These are phyloP conservation scores for Ceratocystis smalleyi DNA, from an alignment of 2,329 filamentous ascomycete species.

Conservation along the genomic window DNA sequence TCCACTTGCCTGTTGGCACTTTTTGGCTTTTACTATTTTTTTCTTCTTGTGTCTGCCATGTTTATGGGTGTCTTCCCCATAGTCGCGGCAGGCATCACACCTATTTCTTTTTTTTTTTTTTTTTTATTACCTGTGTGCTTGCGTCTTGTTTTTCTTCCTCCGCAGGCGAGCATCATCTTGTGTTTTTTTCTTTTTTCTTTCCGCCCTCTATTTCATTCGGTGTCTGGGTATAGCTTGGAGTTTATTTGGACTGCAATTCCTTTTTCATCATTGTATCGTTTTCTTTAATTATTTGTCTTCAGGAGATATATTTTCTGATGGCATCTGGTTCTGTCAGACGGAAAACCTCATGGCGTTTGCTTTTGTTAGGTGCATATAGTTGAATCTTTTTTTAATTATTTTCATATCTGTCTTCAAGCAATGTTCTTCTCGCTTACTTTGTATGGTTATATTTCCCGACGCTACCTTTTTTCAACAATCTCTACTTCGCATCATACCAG, in stretches of 20 bases:
- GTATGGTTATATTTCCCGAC: background rate
- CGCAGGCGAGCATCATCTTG: background rate
- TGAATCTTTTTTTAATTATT: background rate
- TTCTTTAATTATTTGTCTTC: background rate
- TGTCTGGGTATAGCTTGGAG: conserved; percentile 8
- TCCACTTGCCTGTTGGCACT: background rate
- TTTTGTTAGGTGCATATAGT: background rate
- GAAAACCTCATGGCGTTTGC: background rate
- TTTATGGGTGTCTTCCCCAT: background rate
- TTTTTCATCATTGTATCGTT: background rate
- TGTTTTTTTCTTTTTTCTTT: background rate
- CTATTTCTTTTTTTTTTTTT: background rate
- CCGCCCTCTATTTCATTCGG: background rate
- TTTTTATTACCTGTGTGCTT: background rate
- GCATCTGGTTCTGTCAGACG: background rate
- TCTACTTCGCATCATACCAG: background rate
- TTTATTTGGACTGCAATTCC: conserved; percentile 4
- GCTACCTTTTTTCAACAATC: background rate
- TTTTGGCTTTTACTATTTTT: background rate
- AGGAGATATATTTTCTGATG: background rate
- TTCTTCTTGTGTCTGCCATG: background rate
- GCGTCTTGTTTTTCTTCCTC: conserved; percentile 5
- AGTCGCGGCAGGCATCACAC: background rate
- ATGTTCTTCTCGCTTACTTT: background rate
- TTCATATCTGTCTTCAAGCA: background rate